Evolutionary conservation across 257 asterid genomes (phyloP).

Genomic region (Haberlea rhodopensis): DNA sequence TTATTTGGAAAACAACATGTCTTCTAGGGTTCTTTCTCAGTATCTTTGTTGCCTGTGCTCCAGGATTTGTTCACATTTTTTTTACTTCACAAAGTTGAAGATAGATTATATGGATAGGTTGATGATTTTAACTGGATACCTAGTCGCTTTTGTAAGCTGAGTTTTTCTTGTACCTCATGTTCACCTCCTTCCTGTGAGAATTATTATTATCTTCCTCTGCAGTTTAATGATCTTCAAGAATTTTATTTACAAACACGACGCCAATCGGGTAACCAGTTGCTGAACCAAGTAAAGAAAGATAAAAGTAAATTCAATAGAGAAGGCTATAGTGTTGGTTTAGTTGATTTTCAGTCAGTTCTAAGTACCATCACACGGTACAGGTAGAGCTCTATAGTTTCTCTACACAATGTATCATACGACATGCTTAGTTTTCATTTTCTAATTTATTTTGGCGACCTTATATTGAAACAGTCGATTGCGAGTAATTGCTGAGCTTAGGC

Average conservation of each 20-base stretch:
- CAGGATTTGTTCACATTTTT: neutral
- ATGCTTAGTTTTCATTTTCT: slow-evolving; percentile 26
- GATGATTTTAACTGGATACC: neutral
- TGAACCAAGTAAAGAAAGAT: slow-evolving; percentile 43
- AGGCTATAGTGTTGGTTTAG: slow-evolving; percentile 70
- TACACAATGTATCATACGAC: slow-evolving; percentile 18
- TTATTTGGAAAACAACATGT: neutral
- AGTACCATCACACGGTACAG: slow-evolving; percentile 81
- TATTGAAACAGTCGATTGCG: slow-evolving; percentile 65
- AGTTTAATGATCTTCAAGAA: slow-evolving; percentile 87
- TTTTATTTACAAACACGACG: slow-evolving; percentile 80
- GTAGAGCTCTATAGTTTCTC: slow-evolving; percentile 30
- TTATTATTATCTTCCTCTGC: slow-evolving; percentile 31
- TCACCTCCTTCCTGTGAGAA: slow-evolving; percentile 22
- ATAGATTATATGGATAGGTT: slow-evolving; percentile 12
- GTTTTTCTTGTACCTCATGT: slow-evolving; percentile 2
- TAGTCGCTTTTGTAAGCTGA: neutral
- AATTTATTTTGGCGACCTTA: slow-evolving; percentile 19
- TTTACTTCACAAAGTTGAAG: neutral
- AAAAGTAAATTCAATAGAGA: slow-evolving; percentile 41
- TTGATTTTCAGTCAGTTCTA: slow-evolving; percentile 78
- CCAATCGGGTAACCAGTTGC: slow-evolving; percentile 40
- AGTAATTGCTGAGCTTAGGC: slow-evolving; percentile 81
- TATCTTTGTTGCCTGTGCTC: neutral
- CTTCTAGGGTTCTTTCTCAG: neutral